Percentiles rank a stretch among this genome's conserved stretches.
These are phyloP conservation scores for Comarum palustre DNA, from an alignment of 306 rosid genomes.

Conservation along the genomic window DNA sequence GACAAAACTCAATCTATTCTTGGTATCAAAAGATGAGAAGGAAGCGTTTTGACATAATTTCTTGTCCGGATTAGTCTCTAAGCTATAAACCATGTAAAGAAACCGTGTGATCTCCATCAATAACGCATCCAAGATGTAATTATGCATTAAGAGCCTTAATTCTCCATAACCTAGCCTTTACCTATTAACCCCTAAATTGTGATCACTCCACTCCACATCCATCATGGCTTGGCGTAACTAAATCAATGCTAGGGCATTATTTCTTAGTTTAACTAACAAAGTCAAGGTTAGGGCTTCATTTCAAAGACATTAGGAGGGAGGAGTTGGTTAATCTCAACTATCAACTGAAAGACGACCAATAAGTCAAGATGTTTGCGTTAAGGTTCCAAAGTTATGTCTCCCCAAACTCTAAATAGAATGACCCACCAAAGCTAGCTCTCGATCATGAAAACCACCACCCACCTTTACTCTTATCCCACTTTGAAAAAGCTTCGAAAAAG, in stretches of 20 bases:
- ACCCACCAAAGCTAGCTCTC: conserved; percentile 47
- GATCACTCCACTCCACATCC: neutral
- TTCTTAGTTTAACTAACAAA: neutral
- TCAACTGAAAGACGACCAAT: conserved; percentile 47
- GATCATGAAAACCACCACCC: conserved; percentile 32
- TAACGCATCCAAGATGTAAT: too few relatives aligned
- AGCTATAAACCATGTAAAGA: too few relatives aligned
- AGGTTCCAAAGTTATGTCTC: conserved; percentile 39
- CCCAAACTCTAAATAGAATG: conserved; percentile 20
- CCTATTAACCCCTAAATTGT: neutral
- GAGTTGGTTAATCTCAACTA: neutral
- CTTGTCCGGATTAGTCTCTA: too few relatives aligned
- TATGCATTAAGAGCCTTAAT: neutral
- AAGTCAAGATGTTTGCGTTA: conserved; percentile 48
- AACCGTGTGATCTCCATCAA: too few relatives aligned
- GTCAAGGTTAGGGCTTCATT: neutral
- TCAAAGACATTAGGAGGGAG: neutral
- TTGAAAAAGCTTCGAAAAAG: conserved; percentile 50
- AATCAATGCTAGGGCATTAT: neutral
- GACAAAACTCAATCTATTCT: too few relatives aligned
- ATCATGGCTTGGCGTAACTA: neutral
- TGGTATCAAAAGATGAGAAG: too few relatives aligned
- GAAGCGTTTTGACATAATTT: too few relatives aligned
- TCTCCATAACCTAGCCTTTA: neutral
- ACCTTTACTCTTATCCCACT: conserved; percentile 34